phyloP scores from a whole-genome alignment of 768 basidiomycete species.

The Multifurca ochricompacta region DNA sequence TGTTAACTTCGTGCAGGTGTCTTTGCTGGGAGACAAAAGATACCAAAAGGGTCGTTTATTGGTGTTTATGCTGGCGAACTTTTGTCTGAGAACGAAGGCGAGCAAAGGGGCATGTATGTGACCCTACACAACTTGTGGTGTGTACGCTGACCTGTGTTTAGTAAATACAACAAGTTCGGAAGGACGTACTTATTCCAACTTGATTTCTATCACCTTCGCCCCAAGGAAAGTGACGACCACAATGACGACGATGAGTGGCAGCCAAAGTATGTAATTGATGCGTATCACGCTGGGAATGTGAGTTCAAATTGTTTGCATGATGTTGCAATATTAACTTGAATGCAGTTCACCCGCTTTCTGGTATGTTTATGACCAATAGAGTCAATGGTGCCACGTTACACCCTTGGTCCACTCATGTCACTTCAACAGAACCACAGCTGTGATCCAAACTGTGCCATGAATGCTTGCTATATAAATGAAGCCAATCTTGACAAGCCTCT shows the following conservation, averaged over 20 bases:
- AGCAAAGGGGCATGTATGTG: slow-evolving; percentile 58
- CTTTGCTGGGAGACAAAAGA: slow-evolving; percentile 56
- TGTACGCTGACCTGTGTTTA: slow-evolving; percentile 26
- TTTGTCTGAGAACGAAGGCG: slow-evolving; percentile 57
- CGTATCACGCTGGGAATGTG: slow-evolving; percentile 83
- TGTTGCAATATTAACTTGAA: slow-evolving; percentile 5
- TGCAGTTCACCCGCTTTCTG: slow-evolving; percentile 84
- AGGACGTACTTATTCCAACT: slow-evolving; percentile 77
- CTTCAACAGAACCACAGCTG: slow-evolving; percentile 77
- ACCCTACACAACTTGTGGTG: not conserved
- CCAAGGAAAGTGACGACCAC: not conserved
- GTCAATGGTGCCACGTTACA: not conserved
- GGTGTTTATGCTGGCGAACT: slow-evolving; percentile 86
- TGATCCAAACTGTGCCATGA: slow-evolving; percentile 71
- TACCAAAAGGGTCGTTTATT: slow-evolving; percentile 61
- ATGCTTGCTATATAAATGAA: slow-evolving; percentile 75
- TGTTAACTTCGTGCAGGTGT: slow-evolving; percentile 43
- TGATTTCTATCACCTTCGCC: slow-evolving; percentile 63
- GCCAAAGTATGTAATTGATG: slow-evolving; percentile 62
- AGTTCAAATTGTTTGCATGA: slow-evolving; percentile 26
- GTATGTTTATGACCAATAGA: slow-evolving; percentile 42
- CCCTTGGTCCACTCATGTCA: not conserved
- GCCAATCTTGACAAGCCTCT: slow-evolving; percentile 62
- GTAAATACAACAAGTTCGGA: slow-evolving; percentile 67
- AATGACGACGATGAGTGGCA: slow-evolving; percentile 27